Evolutionary conservation across 306 rosid genomes (phyloP).

Genomic region (Herpetospermum pedunculosum): DNA sequence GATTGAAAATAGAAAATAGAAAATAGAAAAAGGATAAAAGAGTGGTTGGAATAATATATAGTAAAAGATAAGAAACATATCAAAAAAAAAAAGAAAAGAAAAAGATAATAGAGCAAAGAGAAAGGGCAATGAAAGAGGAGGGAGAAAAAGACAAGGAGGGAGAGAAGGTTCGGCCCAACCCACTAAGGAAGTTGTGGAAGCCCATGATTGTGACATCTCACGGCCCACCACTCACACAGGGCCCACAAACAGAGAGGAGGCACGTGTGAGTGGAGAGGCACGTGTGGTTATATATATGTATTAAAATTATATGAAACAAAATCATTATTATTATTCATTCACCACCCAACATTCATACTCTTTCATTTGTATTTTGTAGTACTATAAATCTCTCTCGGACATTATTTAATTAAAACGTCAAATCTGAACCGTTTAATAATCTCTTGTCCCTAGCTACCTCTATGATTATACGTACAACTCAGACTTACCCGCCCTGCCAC

Average conservation of each 20-base stretch:
- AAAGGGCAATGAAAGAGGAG: not conserved
- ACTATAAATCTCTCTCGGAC: not conserved
- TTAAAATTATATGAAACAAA: too few species aligned
- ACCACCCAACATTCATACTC: not conserved
- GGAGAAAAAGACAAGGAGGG: not conserved
- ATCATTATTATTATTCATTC: too few species aligned
- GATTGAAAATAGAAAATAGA: not conserved
- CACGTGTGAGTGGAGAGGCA: not conserved
- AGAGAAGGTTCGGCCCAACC: slow-evolving; percentile 9
- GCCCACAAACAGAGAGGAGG: not conserved
- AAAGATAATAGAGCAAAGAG: not conserved
- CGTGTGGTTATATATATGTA: too few species aligned
- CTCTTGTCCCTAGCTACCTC: not conserved
- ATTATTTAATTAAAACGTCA: not conserved
- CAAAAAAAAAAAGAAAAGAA: not conserved
- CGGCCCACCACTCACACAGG: not conserved
- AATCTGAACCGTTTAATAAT: not conserved
- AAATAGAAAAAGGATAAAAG: not conserved
- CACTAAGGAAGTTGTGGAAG: slow-evolving; percentile 3
- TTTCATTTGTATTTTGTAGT: not conserved
- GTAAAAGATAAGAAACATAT: slow-evolving; percentile 8
- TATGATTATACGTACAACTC: not conserved
- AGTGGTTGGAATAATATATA: slow-evolving; percentile 8
- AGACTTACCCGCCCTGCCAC: too few species aligned
- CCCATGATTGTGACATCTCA: slow-evolving; percentile 3